Conservation (phyloP, 139 green algal genomes). For the Chlorella sp. region DNA sequence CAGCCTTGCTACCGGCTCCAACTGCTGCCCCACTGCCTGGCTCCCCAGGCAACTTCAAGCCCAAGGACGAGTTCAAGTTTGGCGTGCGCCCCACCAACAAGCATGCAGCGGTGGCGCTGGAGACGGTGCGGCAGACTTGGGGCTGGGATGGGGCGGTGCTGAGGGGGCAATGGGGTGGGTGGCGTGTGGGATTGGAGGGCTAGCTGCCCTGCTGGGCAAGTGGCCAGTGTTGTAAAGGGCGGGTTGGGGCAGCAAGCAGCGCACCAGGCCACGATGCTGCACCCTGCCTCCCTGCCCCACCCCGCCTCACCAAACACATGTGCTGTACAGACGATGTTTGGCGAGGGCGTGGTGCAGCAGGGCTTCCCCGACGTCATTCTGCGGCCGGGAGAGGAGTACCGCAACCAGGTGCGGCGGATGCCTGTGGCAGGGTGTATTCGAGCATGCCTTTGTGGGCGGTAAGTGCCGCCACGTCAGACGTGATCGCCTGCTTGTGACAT, state of each 20-base stretch:
- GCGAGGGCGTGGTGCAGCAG: not conserved
- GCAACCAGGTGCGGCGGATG: not conserved
- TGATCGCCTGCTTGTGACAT: too few relatives aligned
- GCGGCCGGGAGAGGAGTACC: slow-evolving; percentile 16
- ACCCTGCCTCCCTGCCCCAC: too few relatives aligned
- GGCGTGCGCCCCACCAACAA: not conserved
- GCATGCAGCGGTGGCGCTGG: not conserved
- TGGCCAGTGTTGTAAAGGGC: too few relatives aligned
- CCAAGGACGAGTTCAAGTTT: not conserved
- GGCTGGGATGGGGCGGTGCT: not conserved
- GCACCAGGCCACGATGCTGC: too few relatives aligned
- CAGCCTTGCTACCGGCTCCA: too few relatives aligned
- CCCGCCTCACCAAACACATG: not conserved
- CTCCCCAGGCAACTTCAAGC: slow-evolving; percentile 19
- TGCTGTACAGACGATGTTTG: not conserved
- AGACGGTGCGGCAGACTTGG: not conserved
- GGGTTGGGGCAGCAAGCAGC: too few relatives aligned
- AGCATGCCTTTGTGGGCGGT: too few relatives aligned
- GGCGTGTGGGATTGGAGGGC: too few relatives aligned
- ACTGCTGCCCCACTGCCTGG: too few relatives aligned
- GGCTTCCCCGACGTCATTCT: not conserved
- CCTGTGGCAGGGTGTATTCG: too few relatives aligned
- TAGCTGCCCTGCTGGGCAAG: too few relatives aligned
- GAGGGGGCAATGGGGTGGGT: not conserved
- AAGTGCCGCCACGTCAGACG: too few relatives aligned